Conservation (phyloP, 2,329 filamentous ascomycete genomes). For the Cytospora mali region DNA sequence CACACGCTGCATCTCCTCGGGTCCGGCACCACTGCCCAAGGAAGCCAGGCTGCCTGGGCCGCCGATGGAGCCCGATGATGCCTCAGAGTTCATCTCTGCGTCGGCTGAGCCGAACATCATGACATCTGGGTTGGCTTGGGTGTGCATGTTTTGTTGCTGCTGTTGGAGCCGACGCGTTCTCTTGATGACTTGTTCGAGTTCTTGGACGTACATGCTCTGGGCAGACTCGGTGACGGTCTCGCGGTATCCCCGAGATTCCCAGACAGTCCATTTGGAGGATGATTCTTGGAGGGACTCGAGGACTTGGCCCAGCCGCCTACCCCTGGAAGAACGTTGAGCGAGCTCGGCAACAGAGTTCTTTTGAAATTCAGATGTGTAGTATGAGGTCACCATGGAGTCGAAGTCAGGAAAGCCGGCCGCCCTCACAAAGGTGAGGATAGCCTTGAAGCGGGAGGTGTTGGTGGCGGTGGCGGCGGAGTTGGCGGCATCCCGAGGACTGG, state of each 20-base stretch:
- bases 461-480: conserved; percentile 9
- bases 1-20: conserved; percentile 5
- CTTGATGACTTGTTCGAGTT: conserved; percentile 8
- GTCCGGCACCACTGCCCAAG: background rate
- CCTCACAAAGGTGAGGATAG: conserved; percentile 14
- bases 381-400: conserved; percentile 13
- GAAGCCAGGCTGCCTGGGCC: conserved; percentile 2
- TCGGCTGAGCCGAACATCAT: conserved; percentile 13
- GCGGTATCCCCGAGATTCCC: conserved; percentile 9
- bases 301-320: background rate
- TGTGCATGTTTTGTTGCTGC: conserved; percentile 4
- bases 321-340: conserved; percentile 5
- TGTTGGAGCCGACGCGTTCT: conserved; percentile 7
- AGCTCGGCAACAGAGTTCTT: conserved; percentile 15
- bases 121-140: conserved; percentile 2
- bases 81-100: conserved; percentile 8
- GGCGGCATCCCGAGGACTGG: conserved; percentile 1
- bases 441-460: conserved; percentile 15
- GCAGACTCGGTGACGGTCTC: conserved; percentile 8
- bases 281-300: conserved; percentile 7
- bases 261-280: conserved; percentile 12
- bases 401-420: conserved; percentile 11
- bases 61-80: background rate
- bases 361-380: conserved; percentile 10
- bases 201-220: conserved; percentile 6